Base-by-base conservation (phyloP, 108 stramenopile species). In the Seminavis robusta region DNA sequence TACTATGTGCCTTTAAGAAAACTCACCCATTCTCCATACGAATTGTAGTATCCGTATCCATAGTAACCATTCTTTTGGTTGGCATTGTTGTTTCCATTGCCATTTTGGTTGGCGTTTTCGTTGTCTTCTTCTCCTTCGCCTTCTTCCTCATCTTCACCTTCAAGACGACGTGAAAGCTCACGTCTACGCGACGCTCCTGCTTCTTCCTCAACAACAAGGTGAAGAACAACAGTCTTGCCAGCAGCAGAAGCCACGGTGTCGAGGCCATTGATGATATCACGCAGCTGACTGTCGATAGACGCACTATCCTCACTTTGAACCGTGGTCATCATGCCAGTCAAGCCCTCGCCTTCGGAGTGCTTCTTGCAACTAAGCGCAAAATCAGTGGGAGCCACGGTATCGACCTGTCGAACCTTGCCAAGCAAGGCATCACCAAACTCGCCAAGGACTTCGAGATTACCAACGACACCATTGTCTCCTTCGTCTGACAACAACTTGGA, bases 201-300 rank as follows among this genome's bases (percentile, higher is more conserved):
- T 8, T 77, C 79, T 55, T 80, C 76, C 50, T 92, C 91, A 20
- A 92, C 81, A 33, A 92, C 81, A 44, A 92, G 67, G 54, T 88
- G 83, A 40, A 92, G 54, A 43, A 92, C 68, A 27, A 85, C 52
- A 11, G 83, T 87, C 59, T 70, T 73, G 25, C 68, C 81, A 36
- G 26, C 54, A 21, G 41, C 26, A 0, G 21, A 28, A 16, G 74
- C 53, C 11, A 67, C 44, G n/a, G 67, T 43, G 42, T 80, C 65
- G 11, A 84, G 53, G 19, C 74, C 36, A 8, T 55, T 17, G 39
- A 92, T 33, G 65, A 84, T 55, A 19, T 52, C 52, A 8, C 65
- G 61, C 17, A 92, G 46, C 42, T 83, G 66, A 34, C 32, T 43
- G 56, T 92, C 91, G 5, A 84, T 71, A 7, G 59, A 68, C 33